A percentile compares a stretch with the other conserved stretches of the same genome.
Conservation (phyloP, 2,329 filamentous ascomycete species). For the Byssothecium circinans region DNA sequence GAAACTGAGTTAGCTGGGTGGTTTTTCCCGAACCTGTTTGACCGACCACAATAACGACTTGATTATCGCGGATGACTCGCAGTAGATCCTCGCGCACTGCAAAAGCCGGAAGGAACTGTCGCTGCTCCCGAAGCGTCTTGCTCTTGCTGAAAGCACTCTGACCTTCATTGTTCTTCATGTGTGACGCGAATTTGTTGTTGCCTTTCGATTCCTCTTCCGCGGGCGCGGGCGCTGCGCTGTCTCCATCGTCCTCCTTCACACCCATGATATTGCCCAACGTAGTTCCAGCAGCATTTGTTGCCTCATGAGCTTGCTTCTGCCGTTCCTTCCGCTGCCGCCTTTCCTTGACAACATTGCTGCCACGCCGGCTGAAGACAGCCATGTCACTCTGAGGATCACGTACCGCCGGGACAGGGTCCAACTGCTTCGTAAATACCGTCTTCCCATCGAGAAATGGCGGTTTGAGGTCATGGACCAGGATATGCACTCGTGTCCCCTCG, state of each 20-base stretch:
- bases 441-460: slow-evolving; percentile 94
- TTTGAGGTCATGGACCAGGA: slow-evolving; percentile 89
- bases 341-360: slow-evolving; percentile 89
- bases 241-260: slow-evolving; percentile 84
- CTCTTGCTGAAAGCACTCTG: slow-evolving; percentile 91
- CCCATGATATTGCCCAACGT: slow-evolving; percentile 94
- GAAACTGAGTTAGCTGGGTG: slow-evolving; percentile 93
- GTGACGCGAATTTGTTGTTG: slow-evolving; percentile 80
- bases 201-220: slow-evolving; percentile 70
- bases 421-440: slow-evolving; percentile 94
- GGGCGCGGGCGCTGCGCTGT: slow-evolving; percentile 79
- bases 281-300: slow-evolving; percentile 89
- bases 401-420: slow-evolving; percentile 92
- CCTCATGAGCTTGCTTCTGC: slow-evolving; percentile 91
- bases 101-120: slow-evolving; percentile 92
- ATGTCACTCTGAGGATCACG: slow-evolving; percentile 95
- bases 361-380: slow-evolving; percentile 96
- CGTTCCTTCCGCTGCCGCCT: slow-evolving; percentile 88
- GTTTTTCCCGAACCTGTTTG: slow-evolving; percentile 98
- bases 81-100: slow-evolving; percentile 92
- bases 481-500: slow-evolving; percentile 83
- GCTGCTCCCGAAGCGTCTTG: slow-evolving; percentile 86
- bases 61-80: slow-evolving; percentile 91
- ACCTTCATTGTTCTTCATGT: slow-evolving; percentile 81
- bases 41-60: slow-evolving; percentile 94